Percentiles rank a stretch among this genome's conserved stretches.
phyloP scores from a whole-genome alignment of 768 basidiomycete genomes.

The Mycena haematopus region DNA sequence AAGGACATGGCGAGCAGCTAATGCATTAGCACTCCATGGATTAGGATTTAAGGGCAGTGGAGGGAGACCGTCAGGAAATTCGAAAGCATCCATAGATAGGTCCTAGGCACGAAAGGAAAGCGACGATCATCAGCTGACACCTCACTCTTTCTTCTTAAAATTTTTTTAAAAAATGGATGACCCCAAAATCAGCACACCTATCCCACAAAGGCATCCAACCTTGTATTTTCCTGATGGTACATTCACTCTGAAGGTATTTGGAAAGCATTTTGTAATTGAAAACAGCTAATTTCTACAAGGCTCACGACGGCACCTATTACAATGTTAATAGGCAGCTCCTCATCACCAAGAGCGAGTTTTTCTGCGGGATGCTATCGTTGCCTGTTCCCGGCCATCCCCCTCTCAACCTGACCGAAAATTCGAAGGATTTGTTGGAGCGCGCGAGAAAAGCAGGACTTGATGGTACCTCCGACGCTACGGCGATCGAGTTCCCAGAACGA shows the following conservation, averaged over 20 bases:
- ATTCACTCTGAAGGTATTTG: not conserved
- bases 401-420: too few relatives aligned
- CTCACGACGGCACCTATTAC: not conserved
- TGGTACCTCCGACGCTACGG: not conserved
- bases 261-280: not conserved
- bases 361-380: not conserved
- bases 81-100: not conserved
- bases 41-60: not conserved
- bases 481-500: not conserved
- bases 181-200: not conserved
- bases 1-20: not conserved
- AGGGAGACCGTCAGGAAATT: conserved; percentile 1
- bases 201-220: not conserved
- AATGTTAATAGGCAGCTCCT: not conserved
- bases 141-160: too few relatives aligned
- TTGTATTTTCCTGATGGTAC: conserved; percentile 11
- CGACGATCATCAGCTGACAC: too few relatives aligned
- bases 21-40: conserved; percentile 4
- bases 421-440: not conserved
- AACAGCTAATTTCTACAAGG: not conserved
- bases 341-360: not conserved
- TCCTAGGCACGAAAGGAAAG: too few relatives aligned
- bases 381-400: not conserved
- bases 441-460: not conserved
- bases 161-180: not conserved